phyloP scores from a whole-genome alignment of 331 rosid species.

The Cydonia oblonga region DNA sequence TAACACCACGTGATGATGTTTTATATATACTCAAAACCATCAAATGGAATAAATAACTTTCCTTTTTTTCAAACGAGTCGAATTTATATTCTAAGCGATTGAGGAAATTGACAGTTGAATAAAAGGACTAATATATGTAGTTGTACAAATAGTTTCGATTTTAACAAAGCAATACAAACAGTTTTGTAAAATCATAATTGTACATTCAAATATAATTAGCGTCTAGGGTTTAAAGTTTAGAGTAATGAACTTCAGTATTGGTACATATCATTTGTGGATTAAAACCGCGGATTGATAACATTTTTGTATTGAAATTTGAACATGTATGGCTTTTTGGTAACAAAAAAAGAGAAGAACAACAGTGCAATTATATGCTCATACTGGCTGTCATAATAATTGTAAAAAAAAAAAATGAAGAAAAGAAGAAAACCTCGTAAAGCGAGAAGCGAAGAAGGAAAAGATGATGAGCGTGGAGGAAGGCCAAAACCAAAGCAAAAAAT shows the following conservation, averaged over 20 bases:
- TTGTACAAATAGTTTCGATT: background rate
- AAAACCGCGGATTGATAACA: background rate
- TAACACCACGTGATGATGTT: background rate
- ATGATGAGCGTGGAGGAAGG: background rate
- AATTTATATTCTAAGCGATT: background rate
- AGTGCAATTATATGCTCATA: background rate
- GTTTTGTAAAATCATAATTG: background rate
- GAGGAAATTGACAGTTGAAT: background rate
- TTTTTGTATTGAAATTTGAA: background rate
- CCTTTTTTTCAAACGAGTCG: no score
- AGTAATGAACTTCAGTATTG: background rate
- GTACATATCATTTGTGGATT: background rate
- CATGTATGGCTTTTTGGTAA: background rate
- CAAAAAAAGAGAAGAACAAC: background rate
- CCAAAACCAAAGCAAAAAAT: background rate
- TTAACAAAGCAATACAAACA: background rate
- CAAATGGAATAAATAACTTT: background rate
- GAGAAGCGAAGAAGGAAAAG: background rate
- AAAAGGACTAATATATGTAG: background rate
- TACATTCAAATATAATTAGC: no score
- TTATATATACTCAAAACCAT: background rate
- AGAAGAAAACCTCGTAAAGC: constrained; percentile 25
- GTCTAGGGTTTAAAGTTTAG: no score
- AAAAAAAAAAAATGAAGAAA: background rate
- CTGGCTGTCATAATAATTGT: background rate